Conservation (phyloP, 805 yeast genomes). For the Cyberlindnera nakhonratchasimensis region DNA sequence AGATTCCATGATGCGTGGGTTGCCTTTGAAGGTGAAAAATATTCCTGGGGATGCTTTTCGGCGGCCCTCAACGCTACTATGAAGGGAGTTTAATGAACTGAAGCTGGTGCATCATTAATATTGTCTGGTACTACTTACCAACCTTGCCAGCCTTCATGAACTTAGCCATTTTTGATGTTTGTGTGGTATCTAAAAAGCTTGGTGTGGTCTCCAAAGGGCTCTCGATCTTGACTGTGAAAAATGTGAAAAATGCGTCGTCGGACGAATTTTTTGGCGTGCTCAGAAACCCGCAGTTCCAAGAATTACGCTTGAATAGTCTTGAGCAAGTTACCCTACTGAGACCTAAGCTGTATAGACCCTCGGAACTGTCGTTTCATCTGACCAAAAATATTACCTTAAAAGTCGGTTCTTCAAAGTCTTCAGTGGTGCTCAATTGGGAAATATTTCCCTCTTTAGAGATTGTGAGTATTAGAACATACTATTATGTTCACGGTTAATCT, state of each 20-base stretch:
- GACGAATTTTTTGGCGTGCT: constrained; percentile 19
- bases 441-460: no score
- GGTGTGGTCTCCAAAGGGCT: constrained; percentile 2
- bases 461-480: no score
- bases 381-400: no score
- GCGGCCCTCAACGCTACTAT: not conserved
- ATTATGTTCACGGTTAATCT: no score
- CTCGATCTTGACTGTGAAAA: constrained; percentile 21
- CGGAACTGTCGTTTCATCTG: no score
- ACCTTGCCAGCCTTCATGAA: constrained; percentile 97
- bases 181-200: constrained; percentile 2
- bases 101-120: not conserved
- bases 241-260: constrained; percentile 24
- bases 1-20: no score
- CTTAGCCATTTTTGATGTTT: constrained; percentile 74
- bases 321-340: not conserved
- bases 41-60: not conserved
- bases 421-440: no score
- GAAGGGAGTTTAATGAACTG: not conserved
- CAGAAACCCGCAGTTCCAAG: constrained; percentile 25
- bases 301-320: constrained; percentile 12
- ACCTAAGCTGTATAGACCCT: not conserved
- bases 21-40: constrained; percentile 4
- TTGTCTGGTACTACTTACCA: constrained; percentile 53
- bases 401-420: no score